A percentile compares a stretch with the other conserved stretches of the same genome.
phyloP scores from a whole-genome alignment of 306 rosid species.

The Castanospermum australe region DNA sequence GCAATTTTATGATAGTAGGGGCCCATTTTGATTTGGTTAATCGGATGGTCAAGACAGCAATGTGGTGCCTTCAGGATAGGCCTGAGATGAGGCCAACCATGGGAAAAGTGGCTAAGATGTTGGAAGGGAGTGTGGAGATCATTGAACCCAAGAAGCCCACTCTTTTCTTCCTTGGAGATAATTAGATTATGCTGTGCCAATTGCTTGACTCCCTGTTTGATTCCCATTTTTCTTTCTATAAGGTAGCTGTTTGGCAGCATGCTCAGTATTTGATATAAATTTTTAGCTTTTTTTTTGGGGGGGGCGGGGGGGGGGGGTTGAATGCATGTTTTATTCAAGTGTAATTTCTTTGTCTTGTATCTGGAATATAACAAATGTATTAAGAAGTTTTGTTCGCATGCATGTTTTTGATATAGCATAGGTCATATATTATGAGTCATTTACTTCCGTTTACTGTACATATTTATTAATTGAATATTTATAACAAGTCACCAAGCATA shows the following conservation, averaged over 20 bases:
- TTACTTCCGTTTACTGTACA: too few species aligned
- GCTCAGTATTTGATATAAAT: not conserved
- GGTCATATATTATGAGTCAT: not conserved
- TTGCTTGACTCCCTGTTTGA: too few species aligned
- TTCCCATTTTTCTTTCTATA: not conserved
- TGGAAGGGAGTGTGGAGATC: conserved; percentile 92
- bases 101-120: conserved; percentile 97
- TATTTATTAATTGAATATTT: too few species aligned
- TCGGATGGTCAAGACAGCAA: conserved; percentile 87
- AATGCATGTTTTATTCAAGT: not conserved
- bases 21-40: conserved; percentile 64
- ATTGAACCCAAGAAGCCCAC: conserved; percentile 76
- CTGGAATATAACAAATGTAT: not conserved
- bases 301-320: not conserved
- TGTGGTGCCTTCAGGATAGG: conserved; percentile 90
- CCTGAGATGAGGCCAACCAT: conserved; percentile 88
- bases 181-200: conserved; percentile 26
- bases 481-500: too few species aligned
- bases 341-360: not conserved
- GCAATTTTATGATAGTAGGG: conserved; percentile 56
- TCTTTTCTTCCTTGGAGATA: conserved; percentile 59
- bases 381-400: not conserved
- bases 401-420: not conserved
- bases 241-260: not conserved
- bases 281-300: not conserved